These are phyloP conservation scores for Rhodotorula sp. DNA, from an alignment of 1,284 basidiomycete species.

Conservation along the genomic window DNA sequence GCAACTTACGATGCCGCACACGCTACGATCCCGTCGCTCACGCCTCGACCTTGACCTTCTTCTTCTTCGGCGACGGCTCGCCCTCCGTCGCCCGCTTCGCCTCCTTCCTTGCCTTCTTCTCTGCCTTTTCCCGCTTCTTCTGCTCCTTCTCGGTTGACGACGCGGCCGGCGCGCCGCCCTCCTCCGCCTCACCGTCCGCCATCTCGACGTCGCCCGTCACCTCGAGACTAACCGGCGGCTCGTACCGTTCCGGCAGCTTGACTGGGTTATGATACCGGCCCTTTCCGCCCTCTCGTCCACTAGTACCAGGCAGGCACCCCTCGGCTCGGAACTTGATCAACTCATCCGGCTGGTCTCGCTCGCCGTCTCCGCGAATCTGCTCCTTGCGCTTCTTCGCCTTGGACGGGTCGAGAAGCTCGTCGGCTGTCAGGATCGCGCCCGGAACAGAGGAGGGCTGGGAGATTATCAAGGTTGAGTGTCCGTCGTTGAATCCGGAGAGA, in stretches of 20 bases:
- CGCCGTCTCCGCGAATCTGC: neutral
- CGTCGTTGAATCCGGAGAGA: conserved; percentile 1
- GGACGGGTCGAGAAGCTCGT: conserved; percentile 19
- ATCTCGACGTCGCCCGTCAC: conserved; percentile 7
- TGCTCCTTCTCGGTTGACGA: conserved; percentile 48
- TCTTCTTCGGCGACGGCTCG: conserved; percentile 65
- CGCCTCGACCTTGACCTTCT: conserved; percentile 6
- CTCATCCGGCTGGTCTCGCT: conserved; percentile 26
- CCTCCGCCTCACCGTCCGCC: neutral
- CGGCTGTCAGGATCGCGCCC: conserved; percentile 34
- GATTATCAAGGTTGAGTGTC: conserved; percentile 33
- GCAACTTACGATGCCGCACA: conserved; percentile 56
- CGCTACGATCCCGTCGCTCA: neutral
- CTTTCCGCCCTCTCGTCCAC: conserved; percentile 8
- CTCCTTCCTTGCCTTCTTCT: conserved; percentile 41
- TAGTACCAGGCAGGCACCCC: conserved; percentile 11
- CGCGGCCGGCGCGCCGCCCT: neutral
- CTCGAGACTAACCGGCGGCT: neutral
- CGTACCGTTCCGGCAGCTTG: neutral
- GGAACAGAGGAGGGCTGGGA: conserved; percentile 41
- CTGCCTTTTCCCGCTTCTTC: conserved; percentile 48
- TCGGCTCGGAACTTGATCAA: conserved; percentile 23
- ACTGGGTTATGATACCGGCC: conserved; percentile 15
- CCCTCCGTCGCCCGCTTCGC: conserved; percentile 52
- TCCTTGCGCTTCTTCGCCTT: conserved; percentile 12